A percentile compares a stretch with the other conserved stretches of the same genome.
Conservation (phyloP, 2,329 filamentous ascomycete species). For the Pestalotiopsis sp. region DNA sequence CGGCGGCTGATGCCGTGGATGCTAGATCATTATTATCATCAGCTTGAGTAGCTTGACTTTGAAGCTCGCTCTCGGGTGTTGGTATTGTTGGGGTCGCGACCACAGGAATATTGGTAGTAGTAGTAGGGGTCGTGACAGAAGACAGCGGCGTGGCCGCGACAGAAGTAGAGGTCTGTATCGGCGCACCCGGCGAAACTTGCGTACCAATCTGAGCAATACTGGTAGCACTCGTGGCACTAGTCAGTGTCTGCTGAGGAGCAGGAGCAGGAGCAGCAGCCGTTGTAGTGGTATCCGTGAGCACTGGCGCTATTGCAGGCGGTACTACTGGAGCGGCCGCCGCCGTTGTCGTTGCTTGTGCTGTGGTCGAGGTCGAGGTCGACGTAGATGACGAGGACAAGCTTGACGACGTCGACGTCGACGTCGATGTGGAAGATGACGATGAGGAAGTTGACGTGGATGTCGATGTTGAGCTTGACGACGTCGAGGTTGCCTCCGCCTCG, state of each 20-base stretch:
- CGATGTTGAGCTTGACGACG: constrained; percentile 19
- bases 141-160: neutral
- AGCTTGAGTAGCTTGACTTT: constrained; percentile 13
- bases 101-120: constrained; percentile 1
- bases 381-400: constrained; percentile 2
- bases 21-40: constrained; percentile 15
- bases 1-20: neutral
- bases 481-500: constrained; percentile 20
- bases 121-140: neutral
- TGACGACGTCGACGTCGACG: constrained; percentile 2
- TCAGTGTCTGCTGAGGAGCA: constrained; percentile 20
- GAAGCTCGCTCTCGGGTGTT: constrained; percentile 14
- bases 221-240: constrained; percentile 37
- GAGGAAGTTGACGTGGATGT: constrained; percentile 20
- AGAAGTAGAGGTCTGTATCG: constrained; percentile 12
- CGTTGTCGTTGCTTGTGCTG: constrained; percentile 5
- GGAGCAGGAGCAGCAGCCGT: neutral
- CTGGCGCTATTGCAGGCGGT: neutral
- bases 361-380: constrained; percentile 5
- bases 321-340: neutral
- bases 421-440: constrained; percentile 1
- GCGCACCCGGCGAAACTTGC: constrained; percentile 17
- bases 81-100: constrained; percentile 7
- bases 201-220: constrained; percentile 25
- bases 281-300: neutral